phyloP scores from a whole-genome alignment of 805 yeast species.

The Saccharomycopsis javanensis region DNA sequence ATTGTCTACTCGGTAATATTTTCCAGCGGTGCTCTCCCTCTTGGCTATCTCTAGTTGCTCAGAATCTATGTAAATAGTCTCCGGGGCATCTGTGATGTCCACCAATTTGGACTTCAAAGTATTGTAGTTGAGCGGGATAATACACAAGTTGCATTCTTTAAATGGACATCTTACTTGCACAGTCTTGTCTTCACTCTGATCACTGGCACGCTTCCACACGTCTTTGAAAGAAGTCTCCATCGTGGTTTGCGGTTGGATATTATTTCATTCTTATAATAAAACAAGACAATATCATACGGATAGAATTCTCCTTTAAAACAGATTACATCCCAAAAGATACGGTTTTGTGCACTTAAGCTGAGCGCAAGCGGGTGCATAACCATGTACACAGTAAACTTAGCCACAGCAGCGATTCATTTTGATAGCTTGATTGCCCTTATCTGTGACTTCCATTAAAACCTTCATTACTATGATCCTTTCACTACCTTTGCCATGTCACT shows the following conservation, averaged over 20 bases:
- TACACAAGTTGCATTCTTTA: constrained; percentile 9
- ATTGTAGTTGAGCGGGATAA: constrained; percentile 13
- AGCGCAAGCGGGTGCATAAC: background rate
- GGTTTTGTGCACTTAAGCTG: too few species aligned
- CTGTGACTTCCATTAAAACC: constrained; percentile 47
- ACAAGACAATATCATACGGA: too few species aligned
- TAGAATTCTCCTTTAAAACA: too few species aligned
- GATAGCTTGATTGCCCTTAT: constrained; percentile 1
- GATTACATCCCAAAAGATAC: too few species aligned
- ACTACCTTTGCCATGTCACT: background rate
- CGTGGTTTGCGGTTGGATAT: background rate
- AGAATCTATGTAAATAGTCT: constrained; percentile 9
- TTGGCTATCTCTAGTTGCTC: constrained; percentile 7
- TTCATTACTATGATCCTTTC: background rate
- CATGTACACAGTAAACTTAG: background rate
- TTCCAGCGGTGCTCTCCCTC: background rate
- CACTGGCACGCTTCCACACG: constrained; percentile 35
- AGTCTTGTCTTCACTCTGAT: constrained; percentile 40
- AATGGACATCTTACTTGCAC: constrained; percentile 15
- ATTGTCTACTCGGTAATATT: constrained; percentile 1
- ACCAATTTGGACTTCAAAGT: constrained; percentile 1
- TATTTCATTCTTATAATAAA: too few species aligned
- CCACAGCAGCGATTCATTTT: background rate
- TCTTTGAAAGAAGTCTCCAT: constrained; percentile 1
- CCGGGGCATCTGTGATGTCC: constrained; percentile 7